These are phyloP conservation scores for Acanthamoeba healyi DNA, from an alignment of 208 protist genomes.

Conservation along the genomic window DNA sequence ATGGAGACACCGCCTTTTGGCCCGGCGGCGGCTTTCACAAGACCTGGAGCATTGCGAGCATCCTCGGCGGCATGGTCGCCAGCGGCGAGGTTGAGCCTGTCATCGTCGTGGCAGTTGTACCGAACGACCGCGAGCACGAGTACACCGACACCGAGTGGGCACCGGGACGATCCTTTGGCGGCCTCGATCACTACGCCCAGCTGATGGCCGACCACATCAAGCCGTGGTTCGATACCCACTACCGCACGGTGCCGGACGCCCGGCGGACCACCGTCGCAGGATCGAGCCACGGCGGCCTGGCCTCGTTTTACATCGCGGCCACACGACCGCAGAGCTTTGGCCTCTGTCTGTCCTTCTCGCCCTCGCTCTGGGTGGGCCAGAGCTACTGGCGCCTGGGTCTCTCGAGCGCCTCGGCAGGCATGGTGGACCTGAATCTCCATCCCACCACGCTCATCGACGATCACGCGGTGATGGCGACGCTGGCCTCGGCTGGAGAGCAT, in stretches of 20 bases:
- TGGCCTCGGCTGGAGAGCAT: not conserved
- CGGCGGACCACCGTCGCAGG: not conserved
- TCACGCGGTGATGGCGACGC: not conserved
- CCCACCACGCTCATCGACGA: not conserved
- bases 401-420: not conserved
- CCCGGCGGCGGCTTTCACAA: conserved; percentile 8
- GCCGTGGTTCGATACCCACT: not conserved
- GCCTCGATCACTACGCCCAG: not conserved
- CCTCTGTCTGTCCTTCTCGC: not conserved
- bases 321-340: not conserved
- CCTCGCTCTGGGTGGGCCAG: conserved; percentile 6
- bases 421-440: not conserved
- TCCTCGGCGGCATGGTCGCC: not conserved
- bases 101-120: conserved; percentile 17
- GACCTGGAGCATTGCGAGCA: not conserved
- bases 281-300: conserved; percentile 8
- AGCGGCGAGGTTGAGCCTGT: not conserved
- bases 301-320: conserved; percentile 4
- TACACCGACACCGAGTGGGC: conserved; percentile 25
- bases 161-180: not conserved
- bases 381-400: not conserved
- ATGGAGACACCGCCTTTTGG: conserved; percentile 1
- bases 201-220: conserved; percentile 15
- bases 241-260: not conserved
- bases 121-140: conserved; percentile 9